Percentiles rank a stretch among this genome's conserved stretches.
Evolutionary conservation across 306 rosid genomes (phyloP).

Genomic region (Prunus mume): DNA sequence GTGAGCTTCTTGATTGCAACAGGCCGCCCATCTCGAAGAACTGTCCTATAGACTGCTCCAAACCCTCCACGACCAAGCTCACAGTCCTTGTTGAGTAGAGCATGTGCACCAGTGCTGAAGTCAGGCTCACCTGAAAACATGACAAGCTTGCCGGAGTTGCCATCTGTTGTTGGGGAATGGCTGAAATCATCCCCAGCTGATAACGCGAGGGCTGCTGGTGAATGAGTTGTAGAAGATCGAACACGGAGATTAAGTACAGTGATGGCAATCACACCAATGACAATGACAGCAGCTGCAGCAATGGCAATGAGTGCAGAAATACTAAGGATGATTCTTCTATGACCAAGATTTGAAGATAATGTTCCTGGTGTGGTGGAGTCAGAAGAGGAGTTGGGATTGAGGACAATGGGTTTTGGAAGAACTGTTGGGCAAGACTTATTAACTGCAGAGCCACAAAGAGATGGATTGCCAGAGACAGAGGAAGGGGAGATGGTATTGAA

Average conservation of each 20-base stretch:
- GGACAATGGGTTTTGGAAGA: constrained; percentile 94
- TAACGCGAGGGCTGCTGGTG: constrained; percentile 60
- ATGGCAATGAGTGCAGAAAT: constrained; percentile 96
- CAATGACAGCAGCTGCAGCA: constrained; percentile 94
- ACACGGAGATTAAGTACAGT: constrained; percentile 90
- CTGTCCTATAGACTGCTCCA: constrained; percentile 86
- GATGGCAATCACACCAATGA: constrained; percentile 88
- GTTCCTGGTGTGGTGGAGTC: constrained; percentile 45
- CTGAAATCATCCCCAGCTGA: constrained; percentile 92
- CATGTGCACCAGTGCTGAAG: constrained; percentile 92
- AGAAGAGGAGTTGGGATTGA: constrained; percentile 82
- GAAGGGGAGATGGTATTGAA: constrained; percentile 87
- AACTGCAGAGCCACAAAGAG: constrained; percentile 82
- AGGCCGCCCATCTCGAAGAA: constrained; percentile 80
- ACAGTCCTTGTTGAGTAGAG: constrained; percentile 94
- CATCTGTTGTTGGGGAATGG: constrained; percentile 85
- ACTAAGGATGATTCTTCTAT: constrained; percentile 87
- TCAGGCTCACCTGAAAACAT: constrained; percentile 99
- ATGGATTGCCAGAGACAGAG: constrained; percentile 77
- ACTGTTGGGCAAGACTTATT: constrained; percentile 78
- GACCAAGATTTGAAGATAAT: constrained; percentile 54
- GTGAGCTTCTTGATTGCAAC: constrained; percentile 99
- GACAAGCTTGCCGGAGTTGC: constrained; percentile 95
- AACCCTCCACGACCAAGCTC: constrained; percentile 99
- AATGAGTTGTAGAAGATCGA: constrained; percentile 51